Evolutionary conservation across 441 rosid species (phyloP).

Genomic region (Gossypium gossypioides): DNA sequence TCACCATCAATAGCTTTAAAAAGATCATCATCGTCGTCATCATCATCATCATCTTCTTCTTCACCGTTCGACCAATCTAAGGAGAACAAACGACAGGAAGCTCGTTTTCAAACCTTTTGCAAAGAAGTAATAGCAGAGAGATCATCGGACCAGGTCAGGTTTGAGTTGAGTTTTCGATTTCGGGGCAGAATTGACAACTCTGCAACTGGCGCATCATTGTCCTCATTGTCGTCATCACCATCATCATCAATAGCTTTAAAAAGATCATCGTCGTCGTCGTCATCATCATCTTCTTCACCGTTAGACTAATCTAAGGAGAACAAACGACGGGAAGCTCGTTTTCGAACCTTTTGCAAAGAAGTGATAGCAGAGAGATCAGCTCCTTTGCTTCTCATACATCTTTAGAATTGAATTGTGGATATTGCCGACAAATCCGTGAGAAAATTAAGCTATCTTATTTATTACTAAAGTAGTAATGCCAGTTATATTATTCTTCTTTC

Average conservation of each 20-base stretch:
- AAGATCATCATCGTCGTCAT: neutral
- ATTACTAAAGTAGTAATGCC: neutral
- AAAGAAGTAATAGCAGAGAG: too few relatives aligned
- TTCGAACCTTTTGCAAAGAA: conserved; percentile 42
- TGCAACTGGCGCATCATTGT: neutral
- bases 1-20: neutral
- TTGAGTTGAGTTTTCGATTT: neutral
- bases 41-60: conserved; percentile 2
- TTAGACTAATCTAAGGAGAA: neutral
- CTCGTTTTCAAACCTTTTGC: neutral
- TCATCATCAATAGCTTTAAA: conserved; percentile 1
- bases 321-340: conserved; percentile 20
- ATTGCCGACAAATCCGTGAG: neutral
- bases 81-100: conserved; percentile 23
- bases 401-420: conserved; percentile 5
- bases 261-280: neutral
- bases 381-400: conserved; percentile 20
- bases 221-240: conserved; percentile 16
- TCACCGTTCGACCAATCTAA: neutral
- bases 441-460: neutral
- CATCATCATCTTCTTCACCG: neutral
- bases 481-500: neutral
- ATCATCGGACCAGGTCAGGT: neutral
- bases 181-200: neutral
- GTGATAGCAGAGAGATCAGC: conserved; percentile 43